A percentile compares a stretch with the other conserved stretches of the same genome.
Conservation (phyloP, 257 asterid genomes). For the Apocynum venetum region DNA sequence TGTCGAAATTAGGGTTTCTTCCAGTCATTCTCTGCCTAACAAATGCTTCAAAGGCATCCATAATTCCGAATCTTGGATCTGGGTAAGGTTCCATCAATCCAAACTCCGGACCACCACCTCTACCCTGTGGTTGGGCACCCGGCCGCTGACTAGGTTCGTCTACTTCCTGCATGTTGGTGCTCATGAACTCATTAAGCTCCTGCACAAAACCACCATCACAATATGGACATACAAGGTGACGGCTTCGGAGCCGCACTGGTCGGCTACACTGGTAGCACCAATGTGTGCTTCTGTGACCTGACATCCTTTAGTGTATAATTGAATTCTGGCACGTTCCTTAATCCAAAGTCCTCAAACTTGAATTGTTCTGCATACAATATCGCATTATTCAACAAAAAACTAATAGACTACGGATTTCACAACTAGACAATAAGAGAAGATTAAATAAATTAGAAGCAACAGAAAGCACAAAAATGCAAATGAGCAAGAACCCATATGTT, state of each 20-base stretch:
- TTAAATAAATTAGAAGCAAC: background rate
- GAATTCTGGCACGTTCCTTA: background rate
- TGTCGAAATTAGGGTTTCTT: constrained; percentile 59
- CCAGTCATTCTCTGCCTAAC: constrained; percentile 82
- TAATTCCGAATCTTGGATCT: constrained; percentile 42
- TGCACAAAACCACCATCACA: constrained; percentile 81
- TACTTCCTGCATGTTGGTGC: constrained; percentile 13
- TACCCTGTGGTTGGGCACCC: background rate
- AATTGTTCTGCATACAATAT: constrained; percentile 5
- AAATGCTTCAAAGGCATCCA: constrained; percentile 70
- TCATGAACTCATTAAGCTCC: constrained; percentile 55
- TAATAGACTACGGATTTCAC: background rate
- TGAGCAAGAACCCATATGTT: background rate
- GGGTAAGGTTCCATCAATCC: constrained; percentile 31
- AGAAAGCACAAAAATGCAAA: background rate
- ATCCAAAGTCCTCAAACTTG: constrained; percentile 11
- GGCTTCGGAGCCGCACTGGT: constrained; percentile 49
- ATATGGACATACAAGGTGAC: constrained; percentile 50
- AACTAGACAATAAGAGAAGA: background rate
- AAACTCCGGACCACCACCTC: constrained; percentile 34
- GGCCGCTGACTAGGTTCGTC: constrained; percentile 11
- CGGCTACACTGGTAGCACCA: constrained; percentile 88
- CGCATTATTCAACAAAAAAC: background rate
- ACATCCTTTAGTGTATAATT: constrained; percentile 20
- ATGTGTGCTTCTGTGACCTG: constrained; percentile 49